Conservation (phyloP, 2,329 filamentous ascomycete species). For the Trichoderma koningii region DNA sequence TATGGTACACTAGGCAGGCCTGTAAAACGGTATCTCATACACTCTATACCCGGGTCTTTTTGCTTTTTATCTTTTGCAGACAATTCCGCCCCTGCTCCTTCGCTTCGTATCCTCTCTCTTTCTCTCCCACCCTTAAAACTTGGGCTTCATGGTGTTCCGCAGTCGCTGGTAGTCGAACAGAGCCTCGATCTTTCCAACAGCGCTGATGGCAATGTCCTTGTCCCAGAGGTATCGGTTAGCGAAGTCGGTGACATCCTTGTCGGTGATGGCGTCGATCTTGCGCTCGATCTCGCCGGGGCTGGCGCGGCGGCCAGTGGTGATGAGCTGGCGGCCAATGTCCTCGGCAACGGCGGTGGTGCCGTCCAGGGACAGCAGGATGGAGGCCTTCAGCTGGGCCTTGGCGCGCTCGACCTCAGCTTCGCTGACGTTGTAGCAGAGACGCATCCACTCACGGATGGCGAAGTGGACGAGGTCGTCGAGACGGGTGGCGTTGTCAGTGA, state of each 20-base stretch:
- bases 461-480: conserved; percentile 98
- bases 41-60: conserved; percentile 54
- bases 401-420: conserved; percentile 94
- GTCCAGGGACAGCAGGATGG: conserved; percentile 93
- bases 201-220: conserved; percentile 90
- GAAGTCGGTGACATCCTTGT: conserved; percentile 97
- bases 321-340: conserved; percentile 97
- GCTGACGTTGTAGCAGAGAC: conserved; percentile 84
- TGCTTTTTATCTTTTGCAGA: conserved; percentile 40
- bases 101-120: conserved; percentile 31
- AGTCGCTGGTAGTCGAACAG: conserved; percentile 76
- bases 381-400: conserved; percentile 98
- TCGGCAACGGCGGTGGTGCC: conserved; percentile 96
- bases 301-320: conserved; percentile 93
- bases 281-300: conserved; percentile 92
- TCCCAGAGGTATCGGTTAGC: conserved; percentile 96
- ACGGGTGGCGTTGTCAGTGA: conserved; percentile 82
- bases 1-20: conserved; percentile 56
- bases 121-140: conserved; percentile 51
- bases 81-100: conserved; percentile 34
- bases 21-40: conserved; percentile 56
- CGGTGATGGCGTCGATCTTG: conserved; percentile 82
- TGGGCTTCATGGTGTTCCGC: conserved; percentile 85
- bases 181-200: conserved; percentile 90
- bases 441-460: conserved; percentile 96